phyloP scores from a whole-genome alignment of 2,329 filamentous ascomycete genomes.

The Atkinsonella texensis region DNA sequence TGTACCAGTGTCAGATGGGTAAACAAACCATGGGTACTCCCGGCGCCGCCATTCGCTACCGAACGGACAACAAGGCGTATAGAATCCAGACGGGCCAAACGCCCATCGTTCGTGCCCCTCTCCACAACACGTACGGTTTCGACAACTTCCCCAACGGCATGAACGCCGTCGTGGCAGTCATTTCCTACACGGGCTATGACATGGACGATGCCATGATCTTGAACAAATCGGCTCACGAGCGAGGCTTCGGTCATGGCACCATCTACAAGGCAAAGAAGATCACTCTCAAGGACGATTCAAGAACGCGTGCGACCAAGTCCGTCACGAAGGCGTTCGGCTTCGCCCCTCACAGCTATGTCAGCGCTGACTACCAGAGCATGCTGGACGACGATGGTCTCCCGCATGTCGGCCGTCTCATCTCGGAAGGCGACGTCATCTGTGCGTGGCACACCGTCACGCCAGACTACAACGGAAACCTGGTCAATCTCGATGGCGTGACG shows the following conservation, averaged over 20 bases:
- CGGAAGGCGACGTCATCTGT: slow-evolving; percentile 72
- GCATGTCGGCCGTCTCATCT: slow-evolving; percentile 63
- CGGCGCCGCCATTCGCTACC: slow-evolving; percentile 68
- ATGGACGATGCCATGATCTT: slow-evolving; percentile 99
- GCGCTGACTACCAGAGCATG: slow-evolving; percentile 55
- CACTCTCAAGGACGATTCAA: slow-evolving; percentile 67
- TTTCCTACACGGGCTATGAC: slow-evolving; percentile 97
- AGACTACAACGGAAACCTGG: slow-evolving; percentile 64
- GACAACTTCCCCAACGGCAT: slow-evolving; percentile 97
- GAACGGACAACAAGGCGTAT: slow-evolving; percentile 97
- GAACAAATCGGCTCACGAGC: slow-evolving; percentile 93
- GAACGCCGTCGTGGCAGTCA: slow-evolving; percentile 92
- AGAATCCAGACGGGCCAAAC: slow-evolving; percentile 91
- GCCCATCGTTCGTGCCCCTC: slow-evolving; percentile 77
- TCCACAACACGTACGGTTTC: slow-evolving; percentile 92
- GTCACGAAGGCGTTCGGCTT: slow-evolving; percentile 84
- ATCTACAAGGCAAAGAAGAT: slow-evolving; percentile 98
- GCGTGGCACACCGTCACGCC: slow-evolving; percentile 82
- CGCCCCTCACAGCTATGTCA: slow-evolving; percentile 62
- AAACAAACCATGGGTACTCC: slow-evolving; percentile 99
- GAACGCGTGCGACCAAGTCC: slow-evolving; percentile 52
- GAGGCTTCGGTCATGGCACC: slow-evolving; percentile 88
- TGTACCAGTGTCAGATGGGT: slow-evolving; percentile 99
- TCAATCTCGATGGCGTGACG: slow-evolving; percentile 77
- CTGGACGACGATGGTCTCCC: slow-evolving; percentile 85